Percentiles rank a stretch among this genome's conserved stretches.
These are phyloP conservation scores for Tricholoma saponaceum DNA, from an alignment of 768 basidiomycete species.

Conservation along the genomic window DNA sequence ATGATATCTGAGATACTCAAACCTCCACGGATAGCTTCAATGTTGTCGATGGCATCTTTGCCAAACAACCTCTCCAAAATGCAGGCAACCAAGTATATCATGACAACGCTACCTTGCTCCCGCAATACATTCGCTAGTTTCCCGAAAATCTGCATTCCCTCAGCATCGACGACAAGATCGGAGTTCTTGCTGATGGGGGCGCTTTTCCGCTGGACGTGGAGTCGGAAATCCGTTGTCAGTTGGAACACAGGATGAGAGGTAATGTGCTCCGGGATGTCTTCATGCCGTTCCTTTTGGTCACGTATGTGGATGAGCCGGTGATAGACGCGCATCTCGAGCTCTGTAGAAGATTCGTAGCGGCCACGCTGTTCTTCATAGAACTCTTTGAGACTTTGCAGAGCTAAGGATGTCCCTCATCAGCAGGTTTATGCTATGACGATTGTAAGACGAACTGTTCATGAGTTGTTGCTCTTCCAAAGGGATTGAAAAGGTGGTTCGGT, in stretches of 20 bases:
- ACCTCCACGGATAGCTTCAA: conserved; percentile 59
- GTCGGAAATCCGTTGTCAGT: conserved; percentile 76
- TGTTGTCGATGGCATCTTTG: conserved; percentile 72
- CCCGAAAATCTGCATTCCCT: conserved; percentile 66
- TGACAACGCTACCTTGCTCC: conserved; percentile 59
- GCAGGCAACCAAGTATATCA: conserved; percentile 88
- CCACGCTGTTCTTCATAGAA: conserved; percentile 84
- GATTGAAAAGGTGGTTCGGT: conserved; percentile 53
- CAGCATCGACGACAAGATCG: conserved; percentile 53
- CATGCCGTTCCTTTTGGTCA: conserved; percentile 74
- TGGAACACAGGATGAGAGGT: conserved; percentile 73
- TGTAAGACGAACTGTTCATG: conserved; percentile 71
- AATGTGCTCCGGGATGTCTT: conserved; percentile 66
- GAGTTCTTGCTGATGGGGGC: conserved; percentile 71
- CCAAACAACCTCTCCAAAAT: conserved; percentile 86
- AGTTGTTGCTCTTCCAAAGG: conserved; percentile 84
- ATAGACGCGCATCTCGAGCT: conserved; percentile 96
- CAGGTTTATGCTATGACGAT: background rate
- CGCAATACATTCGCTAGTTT: conserved; percentile 59
- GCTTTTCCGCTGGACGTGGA: conserved; percentile 76
- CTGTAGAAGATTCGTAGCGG: conserved; percentile 68
- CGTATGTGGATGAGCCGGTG: conserved; percentile 90
- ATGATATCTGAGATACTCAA: conserved; percentile 61
- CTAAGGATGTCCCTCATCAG: conserved; percentile 34
- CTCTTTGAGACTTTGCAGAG: conserved; percentile 87